phyloP scores from a whole-genome alignment of 169 alveolate genomes.

The Plasmodium relictum region DNA sequence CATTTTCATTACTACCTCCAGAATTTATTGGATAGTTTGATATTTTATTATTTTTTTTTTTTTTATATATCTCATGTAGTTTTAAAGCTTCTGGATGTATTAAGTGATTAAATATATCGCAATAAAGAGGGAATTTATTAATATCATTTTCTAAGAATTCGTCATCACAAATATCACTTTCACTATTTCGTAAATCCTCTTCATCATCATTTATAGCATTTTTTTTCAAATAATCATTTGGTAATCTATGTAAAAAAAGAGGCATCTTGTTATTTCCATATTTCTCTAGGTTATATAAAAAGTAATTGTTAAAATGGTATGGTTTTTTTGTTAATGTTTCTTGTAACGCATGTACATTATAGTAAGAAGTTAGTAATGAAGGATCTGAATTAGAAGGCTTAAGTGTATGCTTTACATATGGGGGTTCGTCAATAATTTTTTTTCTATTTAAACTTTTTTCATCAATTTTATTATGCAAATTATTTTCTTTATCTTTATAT shows the following conservation, averaged over 20 bases:
- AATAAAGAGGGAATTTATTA: slow-evolving; percentile 58
- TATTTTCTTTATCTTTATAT: background rate
- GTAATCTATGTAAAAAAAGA: slow-evolving; percentile 34
- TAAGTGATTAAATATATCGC: slow-evolving; percentile 57
- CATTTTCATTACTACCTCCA: slow-evolving; percentile 32
- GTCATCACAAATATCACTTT: background rate
- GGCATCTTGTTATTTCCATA: slow-evolving; percentile 40
- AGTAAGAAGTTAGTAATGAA: slow-evolving; percentile 80
- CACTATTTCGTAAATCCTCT: background rate
- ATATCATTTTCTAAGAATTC: slow-evolving; percentile 24
- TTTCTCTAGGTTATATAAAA: slow-evolving; percentile 65
- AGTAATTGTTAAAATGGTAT: slow-evolving; percentile 79
- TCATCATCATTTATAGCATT: slow-evolving; percentile 10
- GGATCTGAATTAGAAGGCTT: slow-evolving; percentile 85
- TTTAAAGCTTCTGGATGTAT: slow-evolving; percentile 67
- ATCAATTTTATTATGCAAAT: background rate
- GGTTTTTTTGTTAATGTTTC: slow-evolving; percentile 81
- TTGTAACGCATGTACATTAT: slow-evolving; percentile 83
- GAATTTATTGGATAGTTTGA: slow-evolving; percentile 7
- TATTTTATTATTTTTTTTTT: slow-evolving; percentile 23
- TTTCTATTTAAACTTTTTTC: slow-evolving; percentile 17
- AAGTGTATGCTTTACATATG: slow-evolving; percentile 80
- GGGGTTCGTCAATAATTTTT: slow-evolving; percentile 56
- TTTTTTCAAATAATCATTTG: slow-evolving; percentile 61
- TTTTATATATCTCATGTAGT: slow-evolving; percentile 28